Evolutionary conservation across 331 rosid genomes (phyloP).

Genomic region (Prunus yedoensis): DNA sequence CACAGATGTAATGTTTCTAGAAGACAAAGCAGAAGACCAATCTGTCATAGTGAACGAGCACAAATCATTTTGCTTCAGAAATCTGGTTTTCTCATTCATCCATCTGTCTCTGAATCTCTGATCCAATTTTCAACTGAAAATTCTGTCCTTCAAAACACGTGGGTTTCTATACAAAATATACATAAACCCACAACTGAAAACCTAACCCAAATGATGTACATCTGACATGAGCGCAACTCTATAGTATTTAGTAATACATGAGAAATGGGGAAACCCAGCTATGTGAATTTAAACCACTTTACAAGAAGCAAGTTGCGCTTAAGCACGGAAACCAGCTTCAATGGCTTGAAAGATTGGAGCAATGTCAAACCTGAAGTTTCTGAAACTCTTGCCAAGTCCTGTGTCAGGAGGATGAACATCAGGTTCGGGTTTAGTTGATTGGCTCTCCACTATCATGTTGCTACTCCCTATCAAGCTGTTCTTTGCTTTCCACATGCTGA

Average conservation of each 20-base stretch:
- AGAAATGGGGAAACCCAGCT: conserved; percentile 28
- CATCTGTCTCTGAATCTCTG: background rate
- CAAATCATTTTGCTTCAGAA: background rate
- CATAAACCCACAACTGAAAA: conserved; percentile 25
- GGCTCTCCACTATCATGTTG: conserved; percentile 49
- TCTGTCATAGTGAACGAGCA: background rate
- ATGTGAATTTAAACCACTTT: conserved; percentile 25
- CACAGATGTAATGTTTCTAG: background rate
- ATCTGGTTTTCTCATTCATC: background rate
- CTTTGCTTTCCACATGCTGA: conserved; percentile 80
- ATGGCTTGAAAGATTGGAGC: conserved; percentile 63
- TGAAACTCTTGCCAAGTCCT: conserved; percentile 66
- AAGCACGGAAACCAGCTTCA: conserved; percentile 63
- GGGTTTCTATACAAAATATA: conserved; percentile 32
- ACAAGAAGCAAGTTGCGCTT: conserved; percentile 35
- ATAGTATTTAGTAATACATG: background rate
- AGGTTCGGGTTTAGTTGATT: conserved; percentile 49
- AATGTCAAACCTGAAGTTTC: conserved; percentile 69
- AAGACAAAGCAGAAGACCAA: background rate
- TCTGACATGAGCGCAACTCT: conserved; percentile 1
- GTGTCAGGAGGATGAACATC: conserved; percentile 36
- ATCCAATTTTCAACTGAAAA: background rate
- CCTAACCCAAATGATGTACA: conserved; percentile 17
- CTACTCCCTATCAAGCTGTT: conserved; percentile 58
- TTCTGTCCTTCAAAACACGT: background rate